phyloP scores from a whole-genome alignment of 2,329 filamentous ascomycete genomes.

The Raffaelea ambrosiae region DNA sequence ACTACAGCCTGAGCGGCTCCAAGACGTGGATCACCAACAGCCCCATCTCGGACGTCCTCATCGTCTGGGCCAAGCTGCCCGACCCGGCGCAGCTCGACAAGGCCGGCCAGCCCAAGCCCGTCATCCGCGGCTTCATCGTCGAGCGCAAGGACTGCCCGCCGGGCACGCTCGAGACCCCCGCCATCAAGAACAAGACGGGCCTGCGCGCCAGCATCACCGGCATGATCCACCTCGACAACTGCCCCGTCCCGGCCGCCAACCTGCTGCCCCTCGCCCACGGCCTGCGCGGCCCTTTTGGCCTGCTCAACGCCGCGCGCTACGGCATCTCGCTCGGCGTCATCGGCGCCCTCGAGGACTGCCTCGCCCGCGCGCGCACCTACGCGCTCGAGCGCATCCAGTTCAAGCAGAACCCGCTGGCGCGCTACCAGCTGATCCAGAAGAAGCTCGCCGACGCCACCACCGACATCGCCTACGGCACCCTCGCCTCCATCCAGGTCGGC shows the following conservation, averaged over 20 bases:
- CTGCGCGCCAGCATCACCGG: conserved; percentile 89
- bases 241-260: conserved; percentile 79
- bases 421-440: conserved; percentile 96
- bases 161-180: conserved; percentile 83
- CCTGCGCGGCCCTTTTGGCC: conserved; percentile 81
- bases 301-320: conserved; percentile 86
- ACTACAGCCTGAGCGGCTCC: conserved; percentile 63
- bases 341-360: conserved; percentile 87
- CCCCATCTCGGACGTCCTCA: conserved; percentile 69
- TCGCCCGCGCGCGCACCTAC: conserved; percentile 72
- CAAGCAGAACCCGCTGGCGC: conserved; percentile 88
- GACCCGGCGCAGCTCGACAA: conserved; percentile 51
- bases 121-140: conserved; percentile 81
- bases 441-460: conserved; percentile 90
- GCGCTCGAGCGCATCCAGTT: conserved; percentile 93
- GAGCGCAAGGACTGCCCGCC: conserved; percentile 78
- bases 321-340: conserved; percentile 93
- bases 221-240: conserved; percentile 93
- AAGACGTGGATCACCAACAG: conserved; percentile 94
- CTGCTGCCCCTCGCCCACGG: conserved; percentile 92
- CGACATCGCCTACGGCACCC: conserved; percentile 83
- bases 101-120: conserved; percentile 10
- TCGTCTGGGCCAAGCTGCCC: conserved; percentile 89
- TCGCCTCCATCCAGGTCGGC: conserved; percentile 85
- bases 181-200: conserved; percentile 92